Percentiles rank a stretch among this genome's conserved stretches.
Conservation (phyloP, 2,329 filamentous ascomycete genomes). For the Macroventuria anomochaeta region DNA sequence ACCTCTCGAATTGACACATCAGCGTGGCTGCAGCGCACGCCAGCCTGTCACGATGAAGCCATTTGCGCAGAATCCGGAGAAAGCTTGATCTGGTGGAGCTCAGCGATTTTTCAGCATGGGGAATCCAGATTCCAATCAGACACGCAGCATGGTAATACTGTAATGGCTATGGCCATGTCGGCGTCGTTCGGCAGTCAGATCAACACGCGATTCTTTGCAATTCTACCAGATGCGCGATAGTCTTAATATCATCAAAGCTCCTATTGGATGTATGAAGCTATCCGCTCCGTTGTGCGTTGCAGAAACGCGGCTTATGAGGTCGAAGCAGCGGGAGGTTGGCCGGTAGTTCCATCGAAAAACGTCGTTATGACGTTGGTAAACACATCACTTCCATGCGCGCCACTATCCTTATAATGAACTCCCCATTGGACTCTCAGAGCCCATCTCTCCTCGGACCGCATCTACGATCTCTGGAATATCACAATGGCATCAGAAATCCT, state of each 20-base stretch:
- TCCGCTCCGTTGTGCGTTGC: conserved; percentile 10
- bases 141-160: conserved; percentile 29
- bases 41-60: neutral
- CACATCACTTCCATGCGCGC: conserved; percentile 10
- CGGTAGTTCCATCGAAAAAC: conserved; percentile 22
- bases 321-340: conserved; percentile 19
- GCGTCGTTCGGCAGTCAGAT: conserved; percentile 28
- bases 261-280: conserved; percentile 21
- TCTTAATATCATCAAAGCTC: conserved; percentile 17
- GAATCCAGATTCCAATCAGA: conserved; percentile 28
- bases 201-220: conserved; percentile 18
- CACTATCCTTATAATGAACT: neutral
- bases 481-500: conserved; percentile 45
- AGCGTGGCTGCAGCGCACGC: neutral
- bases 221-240: conserved; percentile 3
- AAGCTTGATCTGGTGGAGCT: conserved; percentile 1
- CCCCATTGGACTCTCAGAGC: conserved; percentile 8
- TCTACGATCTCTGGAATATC: conserved; percentile 6
- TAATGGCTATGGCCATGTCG: conserved; percentile 26
- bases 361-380: conserved; percentile 32
- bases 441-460: conserved; percentile 10
- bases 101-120: conserved; percentile 33
- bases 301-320: conserved; percentile 18
- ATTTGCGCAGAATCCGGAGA: conserved; percentile 1
- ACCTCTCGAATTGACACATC: neutral